Conservation (phyloP, 441 rosid genomes). For the Euphorbia schlechtendalii region DNA sequence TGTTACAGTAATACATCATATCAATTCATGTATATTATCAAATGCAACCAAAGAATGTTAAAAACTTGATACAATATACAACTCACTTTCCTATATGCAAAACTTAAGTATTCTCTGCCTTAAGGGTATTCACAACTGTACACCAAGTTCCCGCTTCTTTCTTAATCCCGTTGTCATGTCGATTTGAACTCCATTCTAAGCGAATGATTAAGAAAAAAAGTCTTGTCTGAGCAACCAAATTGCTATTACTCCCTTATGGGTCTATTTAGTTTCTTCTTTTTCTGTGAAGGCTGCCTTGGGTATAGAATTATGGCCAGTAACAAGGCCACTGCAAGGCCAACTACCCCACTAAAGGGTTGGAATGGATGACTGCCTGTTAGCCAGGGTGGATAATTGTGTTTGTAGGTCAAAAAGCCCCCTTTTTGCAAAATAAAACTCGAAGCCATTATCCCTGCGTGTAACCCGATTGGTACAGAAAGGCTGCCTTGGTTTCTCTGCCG, state of each 20-base stretch:
- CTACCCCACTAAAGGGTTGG: slow-evolving; percentile 80
- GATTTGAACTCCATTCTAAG: no score
- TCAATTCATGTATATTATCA: background rate
- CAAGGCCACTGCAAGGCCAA: slow-evolving; percentile 55
- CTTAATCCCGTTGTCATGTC: background rate
- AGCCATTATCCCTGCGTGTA: slow-evolving; percentile 64
- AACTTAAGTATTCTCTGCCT: slow-evolving; percentile 10
- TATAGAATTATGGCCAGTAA: slow-evolving; percentile 53
- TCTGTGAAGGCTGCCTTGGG: slow-evolving; percentile 38
- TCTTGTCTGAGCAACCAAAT: background rate
- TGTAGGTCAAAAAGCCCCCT: slow-evolving; percentile 57
- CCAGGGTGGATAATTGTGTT: slow-evolving; percentile 47
- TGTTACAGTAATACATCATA: background rate
- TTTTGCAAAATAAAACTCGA: slow-evolving; percentile 56
- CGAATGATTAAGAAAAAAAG: background rate
- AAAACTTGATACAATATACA: slow-evolving; percentile 5
- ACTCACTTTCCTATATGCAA: slow-evolving; percentile 19
- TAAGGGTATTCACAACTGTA: slow-evolving; percentile 6
- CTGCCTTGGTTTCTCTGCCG: slow-evolving; percentile 64
- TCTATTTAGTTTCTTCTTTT: slow-evolving; percentile 17
- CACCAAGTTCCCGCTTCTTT: background rate
- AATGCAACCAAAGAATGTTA: background rate
- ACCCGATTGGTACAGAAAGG: slow-evolving; percentile 66
- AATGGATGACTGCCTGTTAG: slow-evolving; percentile 56
- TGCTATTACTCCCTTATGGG: slow-evolving; percentile 12